Evolutionary conservation across 2,329 filamentous ascomycete genomes (phyloP).

Genomic region (Fusarium chaquense): DNA sequence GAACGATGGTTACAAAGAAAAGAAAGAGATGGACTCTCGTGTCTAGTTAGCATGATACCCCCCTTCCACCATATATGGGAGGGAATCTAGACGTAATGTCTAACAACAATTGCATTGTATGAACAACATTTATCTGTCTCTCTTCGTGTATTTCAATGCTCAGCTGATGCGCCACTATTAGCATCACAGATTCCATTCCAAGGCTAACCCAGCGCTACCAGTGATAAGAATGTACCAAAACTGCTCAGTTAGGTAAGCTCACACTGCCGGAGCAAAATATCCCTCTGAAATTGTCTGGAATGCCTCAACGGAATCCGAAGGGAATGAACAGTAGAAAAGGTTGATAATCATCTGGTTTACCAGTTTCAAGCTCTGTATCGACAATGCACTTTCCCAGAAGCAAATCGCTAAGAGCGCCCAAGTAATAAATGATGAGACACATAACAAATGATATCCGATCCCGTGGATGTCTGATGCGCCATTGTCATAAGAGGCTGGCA

Average conservation of each 20-base stretch:
- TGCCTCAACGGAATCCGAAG: conserved; percentile 1
- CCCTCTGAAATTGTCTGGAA: conserved; percentile 9
- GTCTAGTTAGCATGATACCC: conserved; percentile 36
- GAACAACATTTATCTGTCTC: not conserved
- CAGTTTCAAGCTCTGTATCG: not conserved
- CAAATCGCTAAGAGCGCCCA: not conserved
- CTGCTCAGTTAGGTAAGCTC: not conserved
- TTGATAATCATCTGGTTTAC: not conserved
- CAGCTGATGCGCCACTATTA: not conserved
- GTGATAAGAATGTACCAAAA: not conserved
- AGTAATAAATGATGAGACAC: not conserved
- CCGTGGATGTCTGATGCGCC: not conserved
- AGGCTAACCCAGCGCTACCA: conserved; percentile 4
- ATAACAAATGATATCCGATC: not conserved
- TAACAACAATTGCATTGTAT: conserved; percentile 30
- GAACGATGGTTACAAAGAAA: conserved; percentile 36
- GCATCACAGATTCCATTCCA: not conserved
- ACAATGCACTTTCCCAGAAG: not conserved
- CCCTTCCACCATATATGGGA: conserved; percentile 16
- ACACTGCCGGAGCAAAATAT: not conserved
- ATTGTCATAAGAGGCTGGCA: not conserved
- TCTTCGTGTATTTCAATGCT: not conserved
- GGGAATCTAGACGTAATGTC: conserved; percentile 44
- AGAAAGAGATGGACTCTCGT: conserved; percentile 30
- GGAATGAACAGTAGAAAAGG: not conserved